Evolutionary conservation across 2,329 filamentous ascomycete genomes (phyloP), one percentile per base, ranked within the genome.

Genomic region (Trichoderma sp.): DNA sequence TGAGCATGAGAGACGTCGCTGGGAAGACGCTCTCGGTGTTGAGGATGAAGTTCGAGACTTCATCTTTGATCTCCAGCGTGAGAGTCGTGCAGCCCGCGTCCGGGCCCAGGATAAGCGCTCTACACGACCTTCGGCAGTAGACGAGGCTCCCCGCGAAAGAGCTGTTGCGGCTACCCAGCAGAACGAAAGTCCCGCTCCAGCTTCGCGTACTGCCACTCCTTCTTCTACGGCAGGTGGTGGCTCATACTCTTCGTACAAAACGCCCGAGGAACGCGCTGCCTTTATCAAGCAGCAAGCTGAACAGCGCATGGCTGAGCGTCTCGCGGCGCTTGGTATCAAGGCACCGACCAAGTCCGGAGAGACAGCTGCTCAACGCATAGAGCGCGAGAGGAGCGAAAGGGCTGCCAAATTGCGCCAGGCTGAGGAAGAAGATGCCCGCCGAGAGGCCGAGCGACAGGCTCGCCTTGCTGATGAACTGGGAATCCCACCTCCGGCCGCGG

Each of bases 211-310:
- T 32, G 74, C 76, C n/a, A 78, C 77, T 8, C 75, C 78, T 5
- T 74, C 78, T 22, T 79, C 86, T 25, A 82, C 67, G 9, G 37
- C 82, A 22, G 86, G 87, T 35, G 86, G 87, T 34, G 87, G 89
- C 2, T 90, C 91, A 1, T 96, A 97, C 76, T 86, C 92, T 2
- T 87, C 92, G 5, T 96, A 95, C 78, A 92, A 92, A 79, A 97
- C 94, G 0, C 91, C 94, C 0, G 94, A 98, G 78, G 94, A 99
- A 75, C 89, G 95, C 66, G 93, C 96, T 39, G 93, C 94, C 5
- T 97, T 96, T 75, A 97, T 98, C 76, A 97, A 96, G 78, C 94
- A 97, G 78, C 94, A 97, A 78, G 96, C 95, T 9, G 94, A 98
- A 78, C 92, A 94, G 76, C 92, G 94, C 69, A 98, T 99, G 91